Percentiles rank a stretch among this genome's conserved stretches.
Conservation (phyloP, 192 early-diverging fungal species). For the Mortierella alpina region DNA sequence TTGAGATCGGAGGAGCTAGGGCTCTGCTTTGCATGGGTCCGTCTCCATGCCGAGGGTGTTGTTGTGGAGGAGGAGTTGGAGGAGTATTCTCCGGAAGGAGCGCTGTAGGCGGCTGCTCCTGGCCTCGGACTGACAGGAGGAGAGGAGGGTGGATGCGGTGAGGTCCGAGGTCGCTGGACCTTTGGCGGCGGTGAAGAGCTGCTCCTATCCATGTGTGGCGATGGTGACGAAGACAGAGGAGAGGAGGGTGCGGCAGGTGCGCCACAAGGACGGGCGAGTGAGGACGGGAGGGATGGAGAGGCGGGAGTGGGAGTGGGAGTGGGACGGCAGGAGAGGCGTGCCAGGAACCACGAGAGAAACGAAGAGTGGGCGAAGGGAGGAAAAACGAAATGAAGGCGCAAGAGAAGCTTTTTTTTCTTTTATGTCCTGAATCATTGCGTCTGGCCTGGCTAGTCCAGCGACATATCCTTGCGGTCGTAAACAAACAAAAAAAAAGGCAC, state of each 20-base stretch:
- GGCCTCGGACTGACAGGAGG: not conserved
- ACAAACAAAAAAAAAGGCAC: too few species aligned
- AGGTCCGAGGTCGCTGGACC: not conserved
- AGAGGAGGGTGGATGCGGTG: not conserved
- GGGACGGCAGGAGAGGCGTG: not conserved
- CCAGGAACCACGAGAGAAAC: not conserved
- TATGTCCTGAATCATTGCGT: too few species aligned
- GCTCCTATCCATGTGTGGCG: not conserved
- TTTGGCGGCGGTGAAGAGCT: not conserved
- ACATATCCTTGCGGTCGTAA: too few species aligned
- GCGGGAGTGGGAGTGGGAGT: not conserved
- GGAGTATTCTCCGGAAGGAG: not conserved
- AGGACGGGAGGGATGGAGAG: too few species aligned
- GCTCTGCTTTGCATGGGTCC: not conserved
- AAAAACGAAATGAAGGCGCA: not conserved
- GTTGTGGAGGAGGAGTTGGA: too few species aligned
- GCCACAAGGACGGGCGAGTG: too few species aligned
- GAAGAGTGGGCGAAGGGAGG: too few species aligned
- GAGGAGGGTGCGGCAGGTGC: not conserved
- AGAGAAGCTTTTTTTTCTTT: too few species aligned
- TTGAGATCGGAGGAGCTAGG: not conserved
- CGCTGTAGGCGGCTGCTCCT: not conserved
- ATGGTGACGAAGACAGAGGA: not conserved
- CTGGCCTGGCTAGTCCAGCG: too few species aligned
- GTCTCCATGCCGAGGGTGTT: slow-evolving; percentile 6